Evolutionary conservation across 2,329 filamentous ascomycete genomes (phyloP), one percentile per base, ranked within the genome.

Genomic region (Pyricularia grisea): DNA sequence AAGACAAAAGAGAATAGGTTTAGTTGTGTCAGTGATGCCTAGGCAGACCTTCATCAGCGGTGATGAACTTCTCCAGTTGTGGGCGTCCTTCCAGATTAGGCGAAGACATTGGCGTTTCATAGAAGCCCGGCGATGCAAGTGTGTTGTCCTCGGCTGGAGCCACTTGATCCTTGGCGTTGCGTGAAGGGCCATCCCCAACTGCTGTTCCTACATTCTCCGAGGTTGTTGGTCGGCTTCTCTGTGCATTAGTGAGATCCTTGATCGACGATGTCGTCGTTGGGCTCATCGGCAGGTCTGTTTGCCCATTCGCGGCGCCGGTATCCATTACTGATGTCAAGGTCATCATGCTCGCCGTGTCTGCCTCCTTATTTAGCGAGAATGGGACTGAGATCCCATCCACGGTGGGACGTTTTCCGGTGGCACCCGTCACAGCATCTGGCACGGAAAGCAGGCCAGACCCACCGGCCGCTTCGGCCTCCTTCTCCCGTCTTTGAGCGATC

Each of bases 361-460:
- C 85, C 25, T 90, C 84, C 72, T 85, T 85, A 68, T 85, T 84
- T 17, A 94, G 77, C 69, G 86, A 90, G 74, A 94, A 94, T 0
- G 91, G 91, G 73, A 92, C 85, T 0, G 91, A 90, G 30, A 93
- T 86, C 0, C 90, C 89, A 25, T 87, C 87, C 6, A 91, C 82
- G 65, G 31, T 88, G 0, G 90, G 89, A 2, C 91, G 81, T 74
- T 89, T 90, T 5, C 86, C 86, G 0, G 83, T 82, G 3, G 83
- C 81, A 0, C 84, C 85, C 0, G 86, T 81, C 71, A 83, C 78
- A 64, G 84, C 78, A 0, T 77, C 74, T 66, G 80, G 80, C 33
- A 81, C 74, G 0, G 81, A 78, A 10, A 82, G 83, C 33, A 81
- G 79, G 0, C 83, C 79, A 6, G 72, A 75, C 27, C 74, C 74